Evolutionary conservation across 805 yeast genomes (phyloP).

Genomic region (Clavispora asparagi): DNA sequence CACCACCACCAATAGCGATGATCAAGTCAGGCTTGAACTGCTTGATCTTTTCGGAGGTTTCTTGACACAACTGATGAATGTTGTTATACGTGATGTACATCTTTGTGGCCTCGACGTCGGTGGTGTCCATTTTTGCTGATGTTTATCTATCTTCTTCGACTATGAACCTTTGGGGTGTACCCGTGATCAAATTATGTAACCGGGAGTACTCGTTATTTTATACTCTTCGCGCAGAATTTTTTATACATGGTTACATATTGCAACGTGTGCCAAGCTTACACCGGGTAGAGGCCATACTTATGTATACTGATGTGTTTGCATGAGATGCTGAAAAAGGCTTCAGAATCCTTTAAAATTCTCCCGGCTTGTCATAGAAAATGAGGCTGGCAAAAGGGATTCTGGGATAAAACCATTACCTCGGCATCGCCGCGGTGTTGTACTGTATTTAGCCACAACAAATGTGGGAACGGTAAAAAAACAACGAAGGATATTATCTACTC

Average conservation of each 20-base stretch:
- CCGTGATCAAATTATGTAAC: neutral
- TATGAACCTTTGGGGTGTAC: neutral
- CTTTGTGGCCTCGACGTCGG: constrained; percentile 18
- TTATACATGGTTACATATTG: neutral
- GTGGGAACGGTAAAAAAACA: neutral
- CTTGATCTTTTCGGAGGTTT: constrained; percentile 50
- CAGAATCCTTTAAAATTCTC: no score
- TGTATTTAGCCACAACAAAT: neutral
- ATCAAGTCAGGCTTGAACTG: constrained; percentile 41
- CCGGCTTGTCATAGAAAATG: no score
- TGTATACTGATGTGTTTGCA: no score
- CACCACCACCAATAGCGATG: constrained; percentile 97
- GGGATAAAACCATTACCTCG: neutral
- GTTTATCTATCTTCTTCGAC: neutral
- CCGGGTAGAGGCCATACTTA: neutral
- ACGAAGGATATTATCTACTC: neutral
- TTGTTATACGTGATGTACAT: constrained; percentile 69
- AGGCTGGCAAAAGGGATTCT: no score
- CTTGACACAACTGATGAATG: constrained; percentile 79
- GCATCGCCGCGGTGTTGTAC: neutral
- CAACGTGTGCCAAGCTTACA: neutral
- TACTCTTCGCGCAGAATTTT: constrained; percentile 1
- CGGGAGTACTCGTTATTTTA: neutral
- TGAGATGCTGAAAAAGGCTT: no score
- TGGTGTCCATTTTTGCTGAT: constrained; percentile 12